Base-by-base conservation (phyloP, 2,329 filamentous ascomycete species). In the Colletotrichum theobromicola region DNA sequence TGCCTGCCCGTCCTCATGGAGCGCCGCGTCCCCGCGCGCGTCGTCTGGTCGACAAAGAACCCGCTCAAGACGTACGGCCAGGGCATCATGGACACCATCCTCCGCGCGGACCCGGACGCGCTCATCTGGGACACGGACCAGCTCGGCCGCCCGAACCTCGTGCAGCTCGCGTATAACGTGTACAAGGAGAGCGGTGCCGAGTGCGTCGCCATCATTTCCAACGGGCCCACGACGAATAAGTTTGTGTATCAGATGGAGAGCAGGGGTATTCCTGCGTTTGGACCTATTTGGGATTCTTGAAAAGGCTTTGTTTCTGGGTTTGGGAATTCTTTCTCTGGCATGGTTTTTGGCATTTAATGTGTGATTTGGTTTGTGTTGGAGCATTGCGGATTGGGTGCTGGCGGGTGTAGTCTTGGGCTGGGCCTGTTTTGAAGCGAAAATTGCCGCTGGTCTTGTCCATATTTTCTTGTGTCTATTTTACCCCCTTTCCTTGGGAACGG, bases 171-270 rank as follows among this genome's bases (percentile, higher is more conserved):
- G 21, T 88, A 84, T 80, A 88, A 94, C 80, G 79, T 93, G 32
- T 86, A 85, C 15, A 84, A 91, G 60, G 87, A 88, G 50, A 92
- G 89, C 78, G 83, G 85, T 10, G 84, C 92, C 3, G 93, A 95
- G 85, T 94, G 93, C 7, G 92, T 95, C 35, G 92, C 94, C 79
- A 89, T 95, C 75, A 92, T 95, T 78, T 92, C 91, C 68, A 95
- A 95, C 80, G 90, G 92, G 69, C 88, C 83, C 67, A 88, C 94
- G 32, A 95, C 93, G 24, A 88, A 88, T 78, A 90, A 90, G 84
- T 87, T 95, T 5, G 93, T 95, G 2, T 93, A 92, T 80, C 92
- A 89, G 24, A 84, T 95, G 73, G 93, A 95, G 83, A 87, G 86
- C 37, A 87, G 92, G 65, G 92, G 93, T 0, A 83, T 95, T 6